A percentile compares a stretch with the other conserved stretches of the same genome.
phyloP scores from a whole-genome alignment of 176 grass and related monocot genomes.

The Alopecurus myosuroides region DNA sequence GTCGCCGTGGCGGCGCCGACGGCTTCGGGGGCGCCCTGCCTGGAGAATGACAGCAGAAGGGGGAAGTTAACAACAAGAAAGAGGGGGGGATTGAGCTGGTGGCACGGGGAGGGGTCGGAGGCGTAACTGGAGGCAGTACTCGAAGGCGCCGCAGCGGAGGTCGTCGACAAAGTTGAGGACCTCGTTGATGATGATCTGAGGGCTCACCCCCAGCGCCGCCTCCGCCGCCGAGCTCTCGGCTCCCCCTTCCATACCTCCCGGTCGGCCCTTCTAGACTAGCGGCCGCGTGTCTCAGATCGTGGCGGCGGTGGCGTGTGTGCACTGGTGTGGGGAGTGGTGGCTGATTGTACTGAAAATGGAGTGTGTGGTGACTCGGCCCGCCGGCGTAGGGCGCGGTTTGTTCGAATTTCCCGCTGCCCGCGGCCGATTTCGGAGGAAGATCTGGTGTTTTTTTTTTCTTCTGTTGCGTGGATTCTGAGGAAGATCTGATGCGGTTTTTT shows the following conservation, averaged over 20 bases:
- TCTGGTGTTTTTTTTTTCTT: too few relatives aligned
- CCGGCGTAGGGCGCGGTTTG: background rate
- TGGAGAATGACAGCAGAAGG: conserved; percentile 5
- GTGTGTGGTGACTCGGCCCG: background rate
- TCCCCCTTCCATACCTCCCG: background rate
- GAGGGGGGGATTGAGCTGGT: background rate
- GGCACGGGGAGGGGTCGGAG: background rate
- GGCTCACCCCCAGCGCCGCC: conserved; percentile 37
- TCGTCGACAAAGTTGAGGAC: conserved; percentile 25
- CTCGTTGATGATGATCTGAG: conserved; percentile 26
- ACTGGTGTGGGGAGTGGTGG: background rate
- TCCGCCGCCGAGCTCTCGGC: conserved; percentile 19
- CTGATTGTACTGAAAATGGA: background rate
- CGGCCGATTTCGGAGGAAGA: background rate
- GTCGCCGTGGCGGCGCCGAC: background rate
- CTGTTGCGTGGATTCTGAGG: too few relatives aligned
- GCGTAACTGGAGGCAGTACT: conserved; percentile 39
- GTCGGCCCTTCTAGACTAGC: background rate
- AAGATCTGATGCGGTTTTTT: too few relatives aligned
- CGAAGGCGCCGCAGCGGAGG: conserved; percentile 18
- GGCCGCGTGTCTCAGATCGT: background rate
- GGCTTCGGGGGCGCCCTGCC: conserved; percentile 16
- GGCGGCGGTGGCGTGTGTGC: background rate
- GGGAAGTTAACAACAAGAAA: background rate
- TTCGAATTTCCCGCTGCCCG: background rate